Base-by-base conservation (phyloP, 805 yeast genomes). In the Yarrowia yakushimensis region DNA sequence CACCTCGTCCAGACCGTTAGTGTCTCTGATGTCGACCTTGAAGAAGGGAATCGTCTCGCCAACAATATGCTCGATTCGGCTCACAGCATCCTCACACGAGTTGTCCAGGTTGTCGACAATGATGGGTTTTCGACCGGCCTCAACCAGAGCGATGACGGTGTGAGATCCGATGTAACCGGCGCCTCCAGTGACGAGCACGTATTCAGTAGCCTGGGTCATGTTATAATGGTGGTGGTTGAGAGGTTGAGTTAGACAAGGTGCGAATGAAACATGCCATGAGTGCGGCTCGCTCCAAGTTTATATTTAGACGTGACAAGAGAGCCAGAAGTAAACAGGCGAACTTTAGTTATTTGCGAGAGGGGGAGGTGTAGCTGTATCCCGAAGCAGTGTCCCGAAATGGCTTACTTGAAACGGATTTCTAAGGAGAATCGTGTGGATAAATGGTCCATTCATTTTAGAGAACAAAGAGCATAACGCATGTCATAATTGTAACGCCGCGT, bases 111-210 rank as follows among this genome's bases (percentile, higher is more conserved):
- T 86, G 72, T 88, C 96, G 22, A 85, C 83, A 45, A 88, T 81
- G n/a, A 88, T 85, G 31, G 87, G 90, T 28, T 85, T 80, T 69
- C 84, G 81, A 25, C 89, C 90, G 60, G 81, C 78, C 64, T 81
- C 79, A 11, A 55, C 33, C 54, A 34, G 37, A 18, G 33, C 23
- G n/a, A 67, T 50, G n/a, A 73, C 88, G 1, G 93, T 86, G 71
- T 88, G 94, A 10, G 93, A 86, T 25, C 94, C 96, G 69, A 89
- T 87, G 74, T 88, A 88, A 20, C 96, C 94, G 27, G 93, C 89
- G 52, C 96, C 96, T 46, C 96, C 96, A 22, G 94, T 87, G 28
- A 88, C 92, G 61, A 87, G 77, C 46, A 86, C 83, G 71, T 77
- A 77, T 59, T 71, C 73, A 12, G 59, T 23, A 39, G 45, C 45